Evolutionary conservation across 1,139 yeast genomes (phyloP), one percentile per base, ranked within the genome.

Genomic region (Diutina catenulata): DNA sequence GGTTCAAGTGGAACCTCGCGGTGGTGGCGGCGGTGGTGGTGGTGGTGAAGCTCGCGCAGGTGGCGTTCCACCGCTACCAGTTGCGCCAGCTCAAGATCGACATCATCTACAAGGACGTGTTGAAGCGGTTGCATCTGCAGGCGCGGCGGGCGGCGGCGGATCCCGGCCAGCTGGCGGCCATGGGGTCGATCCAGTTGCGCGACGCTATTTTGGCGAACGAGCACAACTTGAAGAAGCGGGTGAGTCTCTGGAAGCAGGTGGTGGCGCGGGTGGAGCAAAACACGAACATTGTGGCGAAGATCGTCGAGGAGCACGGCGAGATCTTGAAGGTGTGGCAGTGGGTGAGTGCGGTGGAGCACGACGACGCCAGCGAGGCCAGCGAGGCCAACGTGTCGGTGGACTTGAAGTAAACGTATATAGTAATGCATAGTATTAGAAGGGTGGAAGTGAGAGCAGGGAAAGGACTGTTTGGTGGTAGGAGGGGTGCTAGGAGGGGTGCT

Each of bases 271-370:
- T 91, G 9, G 95, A 87, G 49, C 57, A 60, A 39, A 81, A 84
- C 49, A 60, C 79, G 25, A 79, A 79, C 47, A 72, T 86, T 22
- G 65, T 74, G 33, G 62, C 66, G 35, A 66, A 74, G 37, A 71
- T 78, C 43, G 57, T 74, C 43, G 95, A 87, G 51, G 65, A 77
- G 32, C 83, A 80, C 48, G 96, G 96, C 4, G 95, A 86, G 47
- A 80, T 86, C 43, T 75, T 81, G 75, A 76, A 78, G 50, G 86
- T 84, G 24, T 86, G 95, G 94, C 86, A 84, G 51, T 87, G 95
- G 95, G 67, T 79, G 23, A 75, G 82, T 14, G 26, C 14, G 10
- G 31, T 21, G 9, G 31, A 27, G n/a, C 18, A 27, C 22, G 21
- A 21, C 10, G 35, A 31, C n/a, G n/a, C n/a, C n/a, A n/a, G n/a